phyloP scores from a whole-genome alignment of 257 asterid genomes.

The Osmanthus fragrans region DNA sequence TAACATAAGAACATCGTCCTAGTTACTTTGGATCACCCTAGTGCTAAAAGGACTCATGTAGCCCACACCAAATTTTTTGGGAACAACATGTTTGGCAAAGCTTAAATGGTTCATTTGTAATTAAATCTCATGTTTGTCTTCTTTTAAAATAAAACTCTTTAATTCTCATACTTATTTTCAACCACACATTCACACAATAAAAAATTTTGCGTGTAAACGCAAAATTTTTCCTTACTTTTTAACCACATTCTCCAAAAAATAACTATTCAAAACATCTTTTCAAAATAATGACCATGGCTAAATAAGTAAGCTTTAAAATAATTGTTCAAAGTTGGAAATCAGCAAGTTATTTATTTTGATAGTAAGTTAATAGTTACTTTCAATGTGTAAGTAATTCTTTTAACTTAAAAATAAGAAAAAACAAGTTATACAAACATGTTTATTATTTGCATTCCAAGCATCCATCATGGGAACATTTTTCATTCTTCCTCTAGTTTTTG shows the following conservation, averaged over 20 bases:
- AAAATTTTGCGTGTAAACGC: too few species aligned
- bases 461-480: neutral
- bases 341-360: too few species aligned
- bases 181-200: too few species aligned
- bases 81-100: neutral
- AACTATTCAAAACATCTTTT: too few species aligned
- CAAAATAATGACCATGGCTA: too few species aligned
- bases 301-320: too few species aligned
- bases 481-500: neutral
- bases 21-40: neutral
- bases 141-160: too few species aligned
- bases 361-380: neutral
- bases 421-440: neutral
- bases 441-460: neutral
- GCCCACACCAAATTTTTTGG: neutral
- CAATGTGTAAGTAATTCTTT: neutral
- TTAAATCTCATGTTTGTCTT: too few species aligned
- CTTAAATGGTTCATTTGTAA: neutral
- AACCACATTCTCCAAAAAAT: too few species aligned
- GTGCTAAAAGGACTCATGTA: neutral
- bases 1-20: neutral
- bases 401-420: neutral
- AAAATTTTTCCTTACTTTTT: too few species aligned
- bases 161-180: too few species aligned
- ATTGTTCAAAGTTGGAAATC: too few species aligned